These are phyloP conservation scores for Tetracladium maxilliforme DNA, from an alignment of 2,329 filamentous ascomycete genomes.

Conservation along the genomic window DNA sequence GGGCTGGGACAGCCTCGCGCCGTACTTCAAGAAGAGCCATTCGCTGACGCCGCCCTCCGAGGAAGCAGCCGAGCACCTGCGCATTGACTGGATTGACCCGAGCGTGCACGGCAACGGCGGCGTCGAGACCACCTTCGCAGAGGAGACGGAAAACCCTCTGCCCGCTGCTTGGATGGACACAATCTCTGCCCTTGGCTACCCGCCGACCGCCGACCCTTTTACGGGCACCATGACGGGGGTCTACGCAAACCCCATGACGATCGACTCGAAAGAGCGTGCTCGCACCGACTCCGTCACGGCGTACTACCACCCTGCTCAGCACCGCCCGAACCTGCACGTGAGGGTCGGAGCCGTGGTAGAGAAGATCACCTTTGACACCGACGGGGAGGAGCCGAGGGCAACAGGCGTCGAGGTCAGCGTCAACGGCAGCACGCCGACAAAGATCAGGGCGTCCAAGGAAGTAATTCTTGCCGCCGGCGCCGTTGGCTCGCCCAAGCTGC, in stretches of 20 bases:
- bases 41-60: constrained; percentile 6
- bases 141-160: constrained; percentile 4
- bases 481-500: constrained; percentile 12
- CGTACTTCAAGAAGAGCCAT: constrained; percentile 22
- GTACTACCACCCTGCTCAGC: constrained; percentile 5
- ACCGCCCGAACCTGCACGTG: constrained; percentile 53
- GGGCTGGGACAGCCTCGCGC: constrained; percentile 23
- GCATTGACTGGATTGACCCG: constrained; percentile 6
- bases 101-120: constrained; percentile 3
- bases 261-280: constrained; percentile 4
- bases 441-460: constrained; percentile 10
- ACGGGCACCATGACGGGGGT: constrained; percentile 3
- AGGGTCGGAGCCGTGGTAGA: constrained; percentile 75
- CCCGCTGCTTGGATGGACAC: constrained; percentile 6
- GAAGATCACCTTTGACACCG: constrained; percentile 39
- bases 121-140: constrained; percentile 5
- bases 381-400: constrained; percentile 1
- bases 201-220: constrained; percentile 4
- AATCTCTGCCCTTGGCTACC: constrained; percentile 4
- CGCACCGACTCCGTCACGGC: constrained; percentile 7
- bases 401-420: constrained; percentile 3
- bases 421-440: constrained; percentile 4
- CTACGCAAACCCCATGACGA: constrained; percentile 3
- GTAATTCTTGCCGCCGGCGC: constrained; percentile 13
- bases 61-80: constrained; percentile 6